Percentiles rank a stretch among this genome's conserved stretches.
phyloP scores from a whole-genome alignment of 192 early-diverging fungal species.

The Umbelopsis ramanniana region DNA sequence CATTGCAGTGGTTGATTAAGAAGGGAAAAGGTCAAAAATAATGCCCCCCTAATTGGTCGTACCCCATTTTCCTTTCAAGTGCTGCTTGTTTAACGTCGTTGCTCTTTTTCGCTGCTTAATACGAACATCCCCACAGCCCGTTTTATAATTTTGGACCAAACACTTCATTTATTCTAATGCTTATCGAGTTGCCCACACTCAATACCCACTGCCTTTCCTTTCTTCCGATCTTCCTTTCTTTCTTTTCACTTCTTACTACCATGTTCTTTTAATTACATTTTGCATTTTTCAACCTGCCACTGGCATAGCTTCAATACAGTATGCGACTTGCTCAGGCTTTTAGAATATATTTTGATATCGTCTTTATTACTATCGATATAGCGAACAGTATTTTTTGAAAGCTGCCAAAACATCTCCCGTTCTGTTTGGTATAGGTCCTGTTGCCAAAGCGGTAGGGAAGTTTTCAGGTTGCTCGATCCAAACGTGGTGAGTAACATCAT shows the following conservation, averaged over 20 bases:
- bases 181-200: constrained; percentile 16
- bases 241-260: not conserved
- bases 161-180: not conserved
- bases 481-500: constrained; percentile 61
- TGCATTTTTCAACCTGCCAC: constrained; percentile 9
- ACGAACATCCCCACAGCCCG: not conserved
- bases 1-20: constrained; percentile 96
- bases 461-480: constrained; percentile 85
- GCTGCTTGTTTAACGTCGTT: not conserved
- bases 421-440: constrained; percentile 63
- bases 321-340: constrained; percentile 6
- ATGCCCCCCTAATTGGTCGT: not conserved
- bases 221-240: not conserved
- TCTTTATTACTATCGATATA: constrained; percentile 31
- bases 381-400: constrained; percentile 52
- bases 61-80: not conserved
- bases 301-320: constrained; percentile 3
- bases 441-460: constrained; percentile 72
- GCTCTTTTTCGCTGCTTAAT: not conserved
- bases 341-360: not conserved
- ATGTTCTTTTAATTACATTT: constrained; percentile 17
- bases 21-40: constrained; percentile 64
- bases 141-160: not conserved
- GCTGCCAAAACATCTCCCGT: constrained; percentile 47
- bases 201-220: constrained; percentile 3